Percentiles rank a stretch among this genome's conserved stretches.
Evolutionary conservation across 352 stramenopile species (phyloP).

Genomic region (Globisporangium orthogonon): DNA sequence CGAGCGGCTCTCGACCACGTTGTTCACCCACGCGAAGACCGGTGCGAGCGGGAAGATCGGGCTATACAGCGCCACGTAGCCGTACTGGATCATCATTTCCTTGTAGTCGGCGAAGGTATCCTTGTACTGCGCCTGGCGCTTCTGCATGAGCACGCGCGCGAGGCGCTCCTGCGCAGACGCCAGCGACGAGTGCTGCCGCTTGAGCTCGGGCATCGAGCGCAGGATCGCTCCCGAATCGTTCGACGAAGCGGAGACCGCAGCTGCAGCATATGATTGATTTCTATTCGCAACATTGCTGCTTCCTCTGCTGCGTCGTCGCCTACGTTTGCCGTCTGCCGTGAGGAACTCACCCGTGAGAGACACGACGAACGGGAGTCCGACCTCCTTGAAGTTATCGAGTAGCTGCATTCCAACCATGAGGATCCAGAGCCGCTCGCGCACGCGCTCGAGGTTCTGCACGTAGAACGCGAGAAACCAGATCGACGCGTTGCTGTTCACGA

Average conservation of each 20-base stretch:
- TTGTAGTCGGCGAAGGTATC: constrained; percentile 88
- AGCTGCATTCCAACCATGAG: constrained; percentile 88
- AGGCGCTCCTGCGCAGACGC: constrained; percentile 26
- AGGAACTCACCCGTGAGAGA: too few species aligned
- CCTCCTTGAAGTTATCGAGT: constrained; percentile 88
- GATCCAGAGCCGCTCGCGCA: constrained; percentile 73
- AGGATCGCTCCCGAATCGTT: too few species aligned
- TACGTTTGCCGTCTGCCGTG: too few species aligned
- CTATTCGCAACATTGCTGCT: too few species aligned
- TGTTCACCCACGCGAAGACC: constrained; percentile 87
- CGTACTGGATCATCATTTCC: constrained; percentile 93
- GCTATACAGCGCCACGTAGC: constrained; percentile 94
- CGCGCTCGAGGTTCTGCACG: constrained; percentile 42
- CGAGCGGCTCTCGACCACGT: constrained; percentile 88
- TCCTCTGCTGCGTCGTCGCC: too few species aligned
- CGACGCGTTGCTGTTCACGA: constrained; percentile 96
- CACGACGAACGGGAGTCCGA: constrained; percentile 63
- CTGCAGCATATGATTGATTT: too few species aligned
- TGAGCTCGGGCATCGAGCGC: constrained; percentile 18
- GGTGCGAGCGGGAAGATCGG: constrained; percentile 91
- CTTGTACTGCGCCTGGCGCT: constrained; percentile 75
- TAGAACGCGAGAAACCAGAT: constrained; percentile 94
- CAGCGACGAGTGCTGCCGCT: constrained; percentile 60
- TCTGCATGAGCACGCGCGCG: constrained; percentile 67
- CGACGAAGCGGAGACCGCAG: too few species aligned